Percentiles rank a stretch among this genome's conserved stretches.
Evolutionary conservation across 2,329 filamentous ascomycete genomes (phyloP).

Genomic region (Trichocomaceae sp.): DNA sequence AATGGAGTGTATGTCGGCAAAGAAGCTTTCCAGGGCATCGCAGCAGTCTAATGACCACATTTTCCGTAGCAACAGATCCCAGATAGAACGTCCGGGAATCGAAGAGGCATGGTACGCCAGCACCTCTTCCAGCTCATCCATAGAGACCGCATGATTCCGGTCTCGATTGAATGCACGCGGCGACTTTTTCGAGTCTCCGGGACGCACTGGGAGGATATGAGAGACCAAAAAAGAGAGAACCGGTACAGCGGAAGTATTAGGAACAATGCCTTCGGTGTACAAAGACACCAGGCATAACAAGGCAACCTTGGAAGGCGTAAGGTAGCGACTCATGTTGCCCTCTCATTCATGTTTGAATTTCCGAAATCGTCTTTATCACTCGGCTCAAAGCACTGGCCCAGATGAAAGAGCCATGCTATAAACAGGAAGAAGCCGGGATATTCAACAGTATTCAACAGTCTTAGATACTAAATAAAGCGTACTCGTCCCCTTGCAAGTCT

Average conservation of each 20-base stretch:
- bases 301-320: conserved; percentile 84
- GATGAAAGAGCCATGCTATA: neutral
- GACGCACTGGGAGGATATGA: conserved; percentile 51
- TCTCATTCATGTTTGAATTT: neutral
- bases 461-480: no score
- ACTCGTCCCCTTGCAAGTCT: neutral
- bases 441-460: no score
- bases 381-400: neutral
- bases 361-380: neutral
- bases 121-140: conserved; percentile 43
- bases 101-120: conserved; percentile 42
- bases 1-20: conserved; percentile 53
- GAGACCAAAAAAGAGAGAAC: conserved; percentile 73
- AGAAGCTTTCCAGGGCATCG: conserved; percentile 71
- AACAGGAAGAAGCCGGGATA: neutral
- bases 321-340: conserved; percentile 63
- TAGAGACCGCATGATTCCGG: conserved; percentile 30
- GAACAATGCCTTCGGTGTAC: conserved; percentile 66
- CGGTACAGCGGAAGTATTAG: conserved; percentile 63
- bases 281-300: conserved; percentile 74
- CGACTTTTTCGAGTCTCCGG: conserved; percentile 19
- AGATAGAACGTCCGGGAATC: conserved; percentile 72
- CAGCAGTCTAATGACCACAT: conserved; percentile 81
- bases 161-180: conserved; percentile 21
- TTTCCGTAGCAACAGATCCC: conserved; percentile 74